Evolutionary conservation across 2,329 filamentous ascomycete species (phyloP), one percentile per base, ranked within the genome.

Genomic region (Paecilomyces sp.): DNA sequence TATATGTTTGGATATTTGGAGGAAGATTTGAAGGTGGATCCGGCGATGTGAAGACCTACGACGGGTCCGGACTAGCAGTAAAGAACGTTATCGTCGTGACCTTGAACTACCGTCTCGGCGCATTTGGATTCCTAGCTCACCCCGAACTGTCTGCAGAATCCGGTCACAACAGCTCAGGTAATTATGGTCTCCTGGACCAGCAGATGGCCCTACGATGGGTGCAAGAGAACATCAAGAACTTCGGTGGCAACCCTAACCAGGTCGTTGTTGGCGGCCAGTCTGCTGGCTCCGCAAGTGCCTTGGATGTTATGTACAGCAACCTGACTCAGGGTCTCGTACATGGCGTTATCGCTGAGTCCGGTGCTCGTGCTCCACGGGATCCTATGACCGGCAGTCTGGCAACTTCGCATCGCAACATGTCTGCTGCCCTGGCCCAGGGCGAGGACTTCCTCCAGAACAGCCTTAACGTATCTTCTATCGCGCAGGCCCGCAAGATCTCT

Each of bases 391-490:
- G 66, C 33, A 64, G 65, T 55, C 60, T 66, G 0, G 70, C 70
- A 8, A 69, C 69, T 13, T 62, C 61, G 33, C 65, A 72, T 57
- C 66, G 64, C 18, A 64, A 57, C 24, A 68, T 66, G 55, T 58
- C 56, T 13, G 63, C 58, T 12, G 70, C 71, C 9, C 63, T 65
- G 55, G 36, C 58, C 3, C 51, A 61, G 24, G 65, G 65, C 18
- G 62, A 74, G 4, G 61, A 62, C 1, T 80, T 77, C 64, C 67
- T 81, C 4, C 59, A 63, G 2, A 59, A 74, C 41, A 47, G 41
- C 0, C 60, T 76, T 13, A 78, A 78, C 52, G 76, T 78, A 30
- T 68, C 67, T 34, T 74, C 71, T 5, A 65, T 81, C 51, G 70
- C 71, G 22, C 71, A 79, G 64, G 74, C 76, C 9, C 74, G 78